Conservation (phyloP, 2,329 filamentous ascomycete genomes). For the Alternaria brassicicola region DNA sequence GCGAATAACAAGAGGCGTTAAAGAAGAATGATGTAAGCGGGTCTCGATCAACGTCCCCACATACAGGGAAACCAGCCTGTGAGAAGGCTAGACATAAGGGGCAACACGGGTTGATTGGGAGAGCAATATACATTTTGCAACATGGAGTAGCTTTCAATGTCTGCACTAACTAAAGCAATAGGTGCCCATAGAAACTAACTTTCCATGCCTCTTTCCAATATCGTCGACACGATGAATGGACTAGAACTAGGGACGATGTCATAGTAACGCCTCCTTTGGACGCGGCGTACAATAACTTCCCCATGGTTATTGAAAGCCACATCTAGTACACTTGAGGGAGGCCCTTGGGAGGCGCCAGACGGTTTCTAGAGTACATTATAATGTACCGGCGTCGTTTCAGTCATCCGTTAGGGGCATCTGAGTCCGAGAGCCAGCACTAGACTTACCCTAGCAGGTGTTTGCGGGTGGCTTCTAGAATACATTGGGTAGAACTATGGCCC, state of each 20-base stretch:
- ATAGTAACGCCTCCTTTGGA: background rate
- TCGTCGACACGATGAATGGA: background rate
- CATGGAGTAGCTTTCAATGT: background rate
- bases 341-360: background rate
- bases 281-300: background rate
- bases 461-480: no score
- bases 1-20: no score
- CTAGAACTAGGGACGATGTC: background rate
- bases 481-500: background rate
- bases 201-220: background rate
- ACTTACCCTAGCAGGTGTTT: background rate
- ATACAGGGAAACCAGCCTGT: no score
- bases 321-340: background rate
- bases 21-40: no score
- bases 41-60: no score
- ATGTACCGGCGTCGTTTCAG: background rate
- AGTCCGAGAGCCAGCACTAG: background rate
- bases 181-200: background rate
- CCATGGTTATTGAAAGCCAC: background rate
- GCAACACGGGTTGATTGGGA: no score
- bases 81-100: no score
- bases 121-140: no score
- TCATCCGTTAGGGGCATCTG: background rate
- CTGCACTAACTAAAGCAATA: background rate
- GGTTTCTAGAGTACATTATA: background rate